Evolutionary conservation across 2,329 filamentous ascomycete species (phyloP).

Genomic region (Aotearoamyces nothofagi): DNA sequence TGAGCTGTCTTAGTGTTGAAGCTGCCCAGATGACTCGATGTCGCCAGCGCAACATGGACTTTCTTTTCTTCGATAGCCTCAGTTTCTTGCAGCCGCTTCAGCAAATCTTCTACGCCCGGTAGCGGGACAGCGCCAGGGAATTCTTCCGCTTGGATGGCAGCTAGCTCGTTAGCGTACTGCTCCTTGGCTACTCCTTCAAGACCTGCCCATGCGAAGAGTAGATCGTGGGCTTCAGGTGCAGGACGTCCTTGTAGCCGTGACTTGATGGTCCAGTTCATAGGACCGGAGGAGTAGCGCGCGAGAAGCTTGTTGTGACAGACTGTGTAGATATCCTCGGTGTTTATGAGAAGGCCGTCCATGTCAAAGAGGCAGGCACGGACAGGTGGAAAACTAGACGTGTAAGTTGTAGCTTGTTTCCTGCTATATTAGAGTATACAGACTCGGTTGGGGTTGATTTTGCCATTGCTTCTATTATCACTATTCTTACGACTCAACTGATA

Average conservation of each 20-base stretch:
- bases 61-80: conserved; percentile 25
- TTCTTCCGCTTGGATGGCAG: conserved; percentile 48
- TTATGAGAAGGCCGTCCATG: conserved; percentile 93
- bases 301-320: conserved; percentile 71
- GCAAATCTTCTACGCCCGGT: conserved; percentile 58
- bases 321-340: conserved; percentile 85
- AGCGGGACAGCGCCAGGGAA: conserved; percentile 67
- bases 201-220: conserved; percentile 70
- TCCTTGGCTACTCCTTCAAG: conserved; percentile 62
- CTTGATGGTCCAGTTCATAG: conserved; percentile 87
- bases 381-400: conserved; percentile 62
- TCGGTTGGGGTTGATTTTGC: too few species aligned
- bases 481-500: too few species aligned
- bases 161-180: conserved; percentile 46
- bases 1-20: conserved; percentile 26
- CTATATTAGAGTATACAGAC: too few species aligned
- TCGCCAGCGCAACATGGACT: conserved; percentile 66
- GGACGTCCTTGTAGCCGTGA: conserved; percentile 46
- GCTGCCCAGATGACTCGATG: conserved; percentile 41
- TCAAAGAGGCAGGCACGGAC: conserved; percentile 92
- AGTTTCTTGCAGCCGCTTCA: conserved; percentile 34
- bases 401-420: too few species aligned
- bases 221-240: conserved; percentile 28
- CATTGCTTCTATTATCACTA: too few species aligned
- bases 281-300: conserved; percentile 53